Base-by-base conservation (phyloP, 371 early-diverging fungal genomes). In the Apophysomyces elegans region DNA sequence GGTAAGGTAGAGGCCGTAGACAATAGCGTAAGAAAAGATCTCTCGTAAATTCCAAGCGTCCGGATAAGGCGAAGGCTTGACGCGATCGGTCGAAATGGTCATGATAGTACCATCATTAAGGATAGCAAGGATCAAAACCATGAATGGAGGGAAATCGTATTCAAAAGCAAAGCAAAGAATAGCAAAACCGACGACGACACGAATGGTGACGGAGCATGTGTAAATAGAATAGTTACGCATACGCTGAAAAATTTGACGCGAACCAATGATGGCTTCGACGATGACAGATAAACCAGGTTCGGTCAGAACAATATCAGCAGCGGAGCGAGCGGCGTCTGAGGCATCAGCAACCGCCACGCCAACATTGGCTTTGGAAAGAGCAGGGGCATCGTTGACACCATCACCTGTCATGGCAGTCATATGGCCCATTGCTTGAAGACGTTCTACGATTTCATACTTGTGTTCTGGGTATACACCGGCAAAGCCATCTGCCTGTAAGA, bases 361-460 rank as follows among this genome's bases (percentile, higher is more conserved):
- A 61, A 90, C 89, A 67, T 91, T 89, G 73, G 92, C 89, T 84
- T 90, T 90, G 73, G 88, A 87, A 61, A 99, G 89, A 58, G 98
- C 96, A 18, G 95, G 96, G 11, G 96, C 94, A 80, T 97, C 99
- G 80, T 96, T 97, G 65, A 95, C 95, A 82, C 97, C 96, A 78
- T 97, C 96, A 71, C 99, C 99, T 38, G 95, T 94, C 94, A 95
- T 95, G 61, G 90, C 92, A 62, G 91, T 93, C 78, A 91, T 85
- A 67, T 93, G 88, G 37, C 90, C 90, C 64, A 85, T 80, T 66
- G 85, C 84, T 81, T 96, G 95, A 63, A 97, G 86, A 59, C 93
- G 91, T 74, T 91, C 89, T 38, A 98, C 94, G 78, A 97, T 93
- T 79, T 92, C 91, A 64, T 92, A 88, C 86, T 96, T 97, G 84